Conservation (phyloP, 2,329 filamentous ascomycete species). For the Zymoseptoria brevis region DNA sequence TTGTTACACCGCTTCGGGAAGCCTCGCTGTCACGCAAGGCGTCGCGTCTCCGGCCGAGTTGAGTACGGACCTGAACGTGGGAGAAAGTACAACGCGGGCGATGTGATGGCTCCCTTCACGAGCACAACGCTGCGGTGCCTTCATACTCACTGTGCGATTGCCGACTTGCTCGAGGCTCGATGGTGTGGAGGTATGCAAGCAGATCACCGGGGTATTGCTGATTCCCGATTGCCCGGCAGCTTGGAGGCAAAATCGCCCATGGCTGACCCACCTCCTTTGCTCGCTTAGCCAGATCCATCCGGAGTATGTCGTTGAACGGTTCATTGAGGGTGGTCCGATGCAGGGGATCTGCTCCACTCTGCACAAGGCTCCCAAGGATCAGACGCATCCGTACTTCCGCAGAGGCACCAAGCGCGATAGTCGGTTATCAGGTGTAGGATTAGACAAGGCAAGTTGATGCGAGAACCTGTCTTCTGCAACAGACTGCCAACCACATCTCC, state of each 20-base stretch:
- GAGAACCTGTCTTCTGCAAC: background rate
- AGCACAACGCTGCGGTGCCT: background rate
- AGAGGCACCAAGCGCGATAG: background rate
- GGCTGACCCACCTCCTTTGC: background rate
- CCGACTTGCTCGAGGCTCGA: background rate
- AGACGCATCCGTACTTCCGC: background rate
- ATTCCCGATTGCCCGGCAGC: background rate
- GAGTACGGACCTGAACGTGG: background rate
- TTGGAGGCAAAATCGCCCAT: background rate
- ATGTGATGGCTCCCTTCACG: background rate
- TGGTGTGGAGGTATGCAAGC: background rate
- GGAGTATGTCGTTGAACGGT: background rate
- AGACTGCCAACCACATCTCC: background rate
- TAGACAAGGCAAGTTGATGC: background rate
- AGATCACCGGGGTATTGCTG: background rate
- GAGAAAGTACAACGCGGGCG: background rate
- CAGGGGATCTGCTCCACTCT: background rate
- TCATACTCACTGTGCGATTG: background rate
- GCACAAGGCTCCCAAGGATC: background rate
- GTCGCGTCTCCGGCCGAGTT: background rate
- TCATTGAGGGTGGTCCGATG: background rate
- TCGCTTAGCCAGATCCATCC: background rate
- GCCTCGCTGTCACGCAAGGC: background rate
- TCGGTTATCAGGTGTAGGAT: background rate
- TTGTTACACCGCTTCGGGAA: background rate